Percentiles rank a stretch among this genome's conserved stretches.
phyloP scores from a whole-genome alignment of 306 rosid species.

The Acacia confusa region DNA sequence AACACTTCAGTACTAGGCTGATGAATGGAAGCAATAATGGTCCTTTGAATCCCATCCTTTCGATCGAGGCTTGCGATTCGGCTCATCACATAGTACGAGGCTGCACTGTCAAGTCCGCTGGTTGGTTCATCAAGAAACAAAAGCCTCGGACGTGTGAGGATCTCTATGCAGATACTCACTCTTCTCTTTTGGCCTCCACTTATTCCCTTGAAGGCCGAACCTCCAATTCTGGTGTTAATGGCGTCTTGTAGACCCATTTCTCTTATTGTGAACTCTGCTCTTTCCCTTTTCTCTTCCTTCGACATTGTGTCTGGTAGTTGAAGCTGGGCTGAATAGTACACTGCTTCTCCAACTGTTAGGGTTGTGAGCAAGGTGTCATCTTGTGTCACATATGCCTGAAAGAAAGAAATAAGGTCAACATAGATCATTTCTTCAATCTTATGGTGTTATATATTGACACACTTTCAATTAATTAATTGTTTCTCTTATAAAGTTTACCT shows the following conservation, averaged over 20 bases:
- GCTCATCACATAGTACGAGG: slow-evolving; percentile 68
- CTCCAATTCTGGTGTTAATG: slow-evolving; percentile 35
- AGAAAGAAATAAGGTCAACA: not conserved
- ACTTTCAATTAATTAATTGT: too few species aligned
- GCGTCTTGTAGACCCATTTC: slow-evolving; percentile 40
- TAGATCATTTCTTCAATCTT: too few species aligned
- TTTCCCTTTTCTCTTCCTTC: slow-evolving; percentile 29
- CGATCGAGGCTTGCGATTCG: slow-evolving; percentile 36
- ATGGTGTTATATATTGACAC: too few species aligned
- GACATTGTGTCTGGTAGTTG: slow-evolving; percentile 33
- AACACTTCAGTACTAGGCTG: slow-evolving; percentile 65
- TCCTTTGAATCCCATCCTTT: slow-evolving; percentile 32
- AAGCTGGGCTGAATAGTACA: slow-evolving; percentile 37
- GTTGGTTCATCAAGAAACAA: slow-evolving; percentile 86
- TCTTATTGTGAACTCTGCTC: slow-evolving; percentile 31
- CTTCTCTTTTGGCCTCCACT: slow-evolving; percentile 54
- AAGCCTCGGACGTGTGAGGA: slow-evolving; percentile 59
- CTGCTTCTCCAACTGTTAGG: slow-evolving; percentile 33
- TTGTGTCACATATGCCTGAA: slow-evolving; percentile 37
- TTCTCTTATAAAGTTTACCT: not conserved
- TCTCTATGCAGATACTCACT: slow-evolving; percentile 75
- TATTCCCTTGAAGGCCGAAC: slow-evolving; percentile 28
- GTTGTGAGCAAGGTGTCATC: slow-evolving; percentile 25
- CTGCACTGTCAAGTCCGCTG: slow-evolving; percentile 77
- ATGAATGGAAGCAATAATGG: slow-evolving; percentile 53